Base-by-base conservation (phyloP, 139 green algal species). In the Micractinium conductrix region DNA sequence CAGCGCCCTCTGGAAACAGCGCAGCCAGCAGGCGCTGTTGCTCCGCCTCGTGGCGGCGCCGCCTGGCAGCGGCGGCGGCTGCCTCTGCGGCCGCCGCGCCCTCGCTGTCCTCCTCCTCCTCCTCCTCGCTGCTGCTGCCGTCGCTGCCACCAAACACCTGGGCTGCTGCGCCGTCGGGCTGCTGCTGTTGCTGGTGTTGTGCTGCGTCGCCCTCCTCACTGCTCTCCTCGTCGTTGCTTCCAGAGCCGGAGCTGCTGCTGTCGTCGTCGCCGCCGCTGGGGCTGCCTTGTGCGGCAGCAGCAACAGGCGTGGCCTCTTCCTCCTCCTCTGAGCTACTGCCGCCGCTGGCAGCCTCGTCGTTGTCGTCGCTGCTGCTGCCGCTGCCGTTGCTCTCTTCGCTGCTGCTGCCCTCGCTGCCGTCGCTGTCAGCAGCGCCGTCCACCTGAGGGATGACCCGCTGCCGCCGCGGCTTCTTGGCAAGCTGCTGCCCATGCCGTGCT, bases 371-470 rank as follows among this genome's bases (percentile, higher is more conserved):
- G 63, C 63, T 38, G 26, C 30, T 35, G 55, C 44, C 58, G 55
- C 68, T 71, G 10, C 24, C 72, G 35, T 38, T 85, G 19, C n/a
- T 44, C 70, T 70, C 80, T 26, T 45, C 21, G 28, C 12, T 28
- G 26, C 43, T 58, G 40, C 58, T 58, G 55, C 24, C 28, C 26
- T 35, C 50, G 48, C 48, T 24, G 74, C 58, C n/a, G 19, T 69
- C 65, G 28, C 45, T 81, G 67, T 89, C 86, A 0, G 45, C 74
- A 55, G 86, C 86, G 38, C 86, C 86, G 21, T 89, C 86, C 2
- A 89, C 74, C 72, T 89, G 86, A 14, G 86, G 86, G 26, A 89
- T 89, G 1, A 40, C 17, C 40, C 62, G 43, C 78, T 44, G 30
- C 62, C 42, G 30, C 33, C 48, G 44, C 43, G 9, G 16, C 62